Evolutionary conservation across 2,329 filamentous ascomycete genomes (phyloP), one percentile per base, ranked within the genome.

Genomic region (Xylariaceae sp.): DNA sequence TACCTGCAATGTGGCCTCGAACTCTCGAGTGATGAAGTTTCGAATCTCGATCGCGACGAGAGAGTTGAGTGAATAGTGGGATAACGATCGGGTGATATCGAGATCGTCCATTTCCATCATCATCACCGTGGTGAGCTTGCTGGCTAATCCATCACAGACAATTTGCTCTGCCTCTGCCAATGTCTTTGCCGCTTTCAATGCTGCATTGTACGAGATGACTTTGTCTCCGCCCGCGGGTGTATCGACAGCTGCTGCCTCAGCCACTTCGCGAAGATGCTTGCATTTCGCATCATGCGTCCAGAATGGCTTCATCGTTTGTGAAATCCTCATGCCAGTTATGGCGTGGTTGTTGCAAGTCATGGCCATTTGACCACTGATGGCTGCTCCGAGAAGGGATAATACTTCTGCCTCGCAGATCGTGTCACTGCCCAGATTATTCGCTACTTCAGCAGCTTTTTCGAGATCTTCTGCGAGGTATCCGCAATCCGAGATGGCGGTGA

Each of bases 211-310:
- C 0, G 78, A 79, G 4, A 80, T 71, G 0, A 70, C 64, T 39
- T 70, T 71, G 39, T 62, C 51, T 9, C 44, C 54, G 15, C 64
- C 66, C 1, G 62, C 49, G 1, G 65, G 64, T 5, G 71, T 67
- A 11, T 73, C 69, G 42, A 72, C 71, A 8, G 72, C 74, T 7
- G 75, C 72, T 0, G 73, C 74, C 6, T 76, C 74, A 2, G 75
- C 72, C 0, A 73, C 71, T 60, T 76, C 70, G 10, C 76, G 76
- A 30, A 84, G 73, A 37, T 76, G 73, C 57, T 77, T 77, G 71
- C 84, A 84, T 67, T 82, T 83, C 56, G 77, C 79, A 53, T 85
- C 82, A 2, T 74, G 68, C 2, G 76, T 77, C 77, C 81, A 85
- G 72, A 82, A 84, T 0, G 80, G 80, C 53, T 77, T 70, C 64